A percentile compares a stretch with the other conserved stretches of the same genome.
Evolutionary conservation across 78 protist species (phyloP).

Genomic region (Acrasis kona): DNA sequence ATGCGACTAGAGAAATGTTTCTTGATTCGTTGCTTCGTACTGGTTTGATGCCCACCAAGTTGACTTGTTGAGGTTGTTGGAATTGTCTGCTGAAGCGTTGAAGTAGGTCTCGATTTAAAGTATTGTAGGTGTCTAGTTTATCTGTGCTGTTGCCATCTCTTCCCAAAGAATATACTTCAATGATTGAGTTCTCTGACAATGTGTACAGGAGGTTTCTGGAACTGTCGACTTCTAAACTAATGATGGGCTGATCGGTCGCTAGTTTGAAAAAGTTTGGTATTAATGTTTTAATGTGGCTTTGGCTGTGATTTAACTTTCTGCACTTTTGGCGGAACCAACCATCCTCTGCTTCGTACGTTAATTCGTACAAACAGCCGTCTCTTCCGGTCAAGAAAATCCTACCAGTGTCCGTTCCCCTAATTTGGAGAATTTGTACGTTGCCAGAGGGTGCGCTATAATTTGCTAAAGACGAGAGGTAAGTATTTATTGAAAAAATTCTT

Average conservation of each 20-base stretch:
- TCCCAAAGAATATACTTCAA: not conserved
- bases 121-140: not conserved
- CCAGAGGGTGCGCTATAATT: not conserved
- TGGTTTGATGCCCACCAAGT: not conserved
- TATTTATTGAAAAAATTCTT: not conserved
- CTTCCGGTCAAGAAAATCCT: slow-evolving; percentile 11
- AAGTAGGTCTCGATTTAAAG: not conserved
- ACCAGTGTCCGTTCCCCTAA: not conserved
- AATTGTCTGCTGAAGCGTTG: not conserved
- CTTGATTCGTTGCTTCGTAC: not conserved
- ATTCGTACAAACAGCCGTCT: slow-evolving; percentile 24
- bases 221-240: not conserved
- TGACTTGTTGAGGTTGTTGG: not conserved
- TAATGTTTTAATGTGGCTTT: not conserved
- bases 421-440: slow-evolving; percentile 8
- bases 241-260: not conserved
- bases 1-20: not conserved
- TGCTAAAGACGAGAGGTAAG: not conserved
- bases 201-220: slow-evolving; percentile 1
- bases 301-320: not conserved
- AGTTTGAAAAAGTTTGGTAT: not conserved
- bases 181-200: not conserved
- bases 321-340: not conserved
- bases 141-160: not conserved
- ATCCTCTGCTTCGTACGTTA: not conserved